A percentile compares a stretch with the other conserved stretches of the same genome.
Conservation (phyloP, 106 monocot genomes). For the Alisma plantagoaquatica region DNA sequence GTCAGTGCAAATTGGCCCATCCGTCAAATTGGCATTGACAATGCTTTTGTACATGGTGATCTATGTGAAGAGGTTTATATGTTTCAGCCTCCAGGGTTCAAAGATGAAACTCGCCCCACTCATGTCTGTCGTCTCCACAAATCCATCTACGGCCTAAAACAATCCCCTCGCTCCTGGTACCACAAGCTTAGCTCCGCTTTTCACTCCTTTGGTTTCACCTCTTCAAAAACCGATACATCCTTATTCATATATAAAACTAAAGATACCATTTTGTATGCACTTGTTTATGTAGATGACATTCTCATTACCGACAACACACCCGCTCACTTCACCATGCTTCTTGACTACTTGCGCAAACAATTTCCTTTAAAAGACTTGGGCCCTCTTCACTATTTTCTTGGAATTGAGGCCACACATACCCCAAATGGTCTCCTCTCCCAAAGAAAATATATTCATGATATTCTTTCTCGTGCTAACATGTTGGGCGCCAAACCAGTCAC, state of each 20-base stretch:
- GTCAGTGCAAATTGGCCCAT: neutral
- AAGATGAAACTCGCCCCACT: neutral
- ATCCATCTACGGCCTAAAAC: too few species aligned
- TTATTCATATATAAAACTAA: too few species aligned
- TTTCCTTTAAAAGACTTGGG: neutral
- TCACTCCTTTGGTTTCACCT: neutral
- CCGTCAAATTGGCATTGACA: neutral
- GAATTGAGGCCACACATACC: too few species aligned
- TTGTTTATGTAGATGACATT: too few species aligned
- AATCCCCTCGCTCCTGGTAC: too few species aligned
- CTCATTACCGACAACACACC: neutral
- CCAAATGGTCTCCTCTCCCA: too few species aligned
- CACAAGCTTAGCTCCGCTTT: neutral
- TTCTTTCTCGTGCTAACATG: too few species aligned
- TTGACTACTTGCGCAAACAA: neutral
- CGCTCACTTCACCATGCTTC: neutral
- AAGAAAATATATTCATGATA: too few species aligned
- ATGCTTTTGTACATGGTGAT: constrained; percentile 6
- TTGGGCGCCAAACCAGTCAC: too few species aligned
- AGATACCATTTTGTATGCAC: neutral
- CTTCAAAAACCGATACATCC: too few species aligned
- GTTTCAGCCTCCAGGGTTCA: neutral
- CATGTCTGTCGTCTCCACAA: too few species aligned
- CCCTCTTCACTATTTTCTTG: too few species aligned
- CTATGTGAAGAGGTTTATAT: neutral